These are phyloP conservation scores for Geotrichum citri-aurantii DNA, from an alignment of 1,139 yeast genomes.

Conservation along the genomic window DNA sequence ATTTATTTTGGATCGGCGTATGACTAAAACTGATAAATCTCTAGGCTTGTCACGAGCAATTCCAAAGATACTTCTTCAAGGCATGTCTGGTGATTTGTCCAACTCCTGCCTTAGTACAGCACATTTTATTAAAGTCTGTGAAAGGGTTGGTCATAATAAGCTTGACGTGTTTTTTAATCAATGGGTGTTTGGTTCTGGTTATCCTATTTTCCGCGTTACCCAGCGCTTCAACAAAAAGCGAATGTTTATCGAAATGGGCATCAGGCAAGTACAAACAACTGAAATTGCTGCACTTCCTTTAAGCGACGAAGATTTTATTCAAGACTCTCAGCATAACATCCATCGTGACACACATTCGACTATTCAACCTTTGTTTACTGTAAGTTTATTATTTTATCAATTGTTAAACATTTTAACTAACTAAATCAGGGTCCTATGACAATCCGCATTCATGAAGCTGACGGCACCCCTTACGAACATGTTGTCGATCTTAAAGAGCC, in stretches of 20 bases:
- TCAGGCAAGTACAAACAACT: conserved; percentile 77
- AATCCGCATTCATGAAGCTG: conserved; percentile 93
- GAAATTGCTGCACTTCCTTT: conserved; percentile 44
- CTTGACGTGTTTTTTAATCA: conserved; percentile 81
- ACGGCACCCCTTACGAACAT: conserved; percentile 99
- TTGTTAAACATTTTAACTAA: background rate
- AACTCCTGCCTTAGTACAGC: conserved; percentile 74
- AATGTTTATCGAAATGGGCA: conserved; percentile 90
- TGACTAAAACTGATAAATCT: conserved; percentile 94
- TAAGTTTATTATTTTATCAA: conserved; percentile 2
- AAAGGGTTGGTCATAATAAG: conserved; percentile 83
- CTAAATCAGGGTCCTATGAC: conserved; percentile 76
- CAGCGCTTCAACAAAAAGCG: conserved; percentile 91
- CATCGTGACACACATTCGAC: conserved; percentile 26
- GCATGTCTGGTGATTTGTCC: conserved; percentile 88
- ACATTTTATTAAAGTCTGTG: conserved; percentile 89
- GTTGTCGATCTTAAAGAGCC: conserved; percentile 86
- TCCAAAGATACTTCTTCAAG: conserved; percentile 86
- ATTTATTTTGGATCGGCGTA: conserved; percentile 77
- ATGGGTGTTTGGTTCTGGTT: conserved; percentile 89
- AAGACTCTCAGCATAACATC: conserved; percentile 36
- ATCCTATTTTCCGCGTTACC: conserved; percentile 80
- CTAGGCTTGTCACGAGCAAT: conserved; percentile 88
- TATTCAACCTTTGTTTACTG: conserved; percentile 47
- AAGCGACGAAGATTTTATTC: conserved; percentile 37